Conservation (phyloP, 768 basidiomycete species). For the Coprinopsis marcescibilis region DNA sequence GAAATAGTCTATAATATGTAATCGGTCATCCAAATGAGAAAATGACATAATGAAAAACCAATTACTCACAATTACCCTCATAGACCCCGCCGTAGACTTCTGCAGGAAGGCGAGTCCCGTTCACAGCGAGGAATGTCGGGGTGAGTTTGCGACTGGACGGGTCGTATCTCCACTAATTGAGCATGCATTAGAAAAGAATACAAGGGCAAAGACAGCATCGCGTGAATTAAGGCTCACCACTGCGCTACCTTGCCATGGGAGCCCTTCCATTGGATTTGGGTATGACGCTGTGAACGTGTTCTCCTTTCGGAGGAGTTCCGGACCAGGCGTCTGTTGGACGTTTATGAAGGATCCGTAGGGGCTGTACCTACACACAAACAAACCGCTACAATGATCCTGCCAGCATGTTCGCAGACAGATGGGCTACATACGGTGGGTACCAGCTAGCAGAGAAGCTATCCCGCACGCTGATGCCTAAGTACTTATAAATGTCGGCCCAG, state of each 20-base stretch:
- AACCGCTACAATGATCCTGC: neutral
- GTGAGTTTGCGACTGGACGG: neutral
- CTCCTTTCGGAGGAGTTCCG: neutral
- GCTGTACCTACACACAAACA: neutral
- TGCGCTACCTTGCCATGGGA: conserved; percentile 4
- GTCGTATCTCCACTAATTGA: conserved; percentile 1
- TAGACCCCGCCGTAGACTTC: neutral
- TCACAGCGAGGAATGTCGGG: neutral
- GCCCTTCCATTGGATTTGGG: neutral
- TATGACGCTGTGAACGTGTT: conserved; percentile 1
- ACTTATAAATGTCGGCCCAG: neutral
- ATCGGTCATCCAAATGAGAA: too few species aligned
- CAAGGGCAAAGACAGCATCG: neutral
- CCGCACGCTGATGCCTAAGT: neutral
- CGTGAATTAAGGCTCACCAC: neutral
- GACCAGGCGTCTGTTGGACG: neutral
- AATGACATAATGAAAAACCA: too few species aligned
- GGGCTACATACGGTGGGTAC: neutral
- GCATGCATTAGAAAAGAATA: too few species aligned
- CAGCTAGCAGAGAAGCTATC: neutral
- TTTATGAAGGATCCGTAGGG: neutral
- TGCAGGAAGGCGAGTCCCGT: neutral
- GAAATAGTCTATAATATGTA: too few species aligned
- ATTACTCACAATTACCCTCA: neutral
- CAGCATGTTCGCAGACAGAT: neutral